Conservation (phyloP, 1,139 yeast genomes). For the Meyerozyma guilliermondii region DNA sequence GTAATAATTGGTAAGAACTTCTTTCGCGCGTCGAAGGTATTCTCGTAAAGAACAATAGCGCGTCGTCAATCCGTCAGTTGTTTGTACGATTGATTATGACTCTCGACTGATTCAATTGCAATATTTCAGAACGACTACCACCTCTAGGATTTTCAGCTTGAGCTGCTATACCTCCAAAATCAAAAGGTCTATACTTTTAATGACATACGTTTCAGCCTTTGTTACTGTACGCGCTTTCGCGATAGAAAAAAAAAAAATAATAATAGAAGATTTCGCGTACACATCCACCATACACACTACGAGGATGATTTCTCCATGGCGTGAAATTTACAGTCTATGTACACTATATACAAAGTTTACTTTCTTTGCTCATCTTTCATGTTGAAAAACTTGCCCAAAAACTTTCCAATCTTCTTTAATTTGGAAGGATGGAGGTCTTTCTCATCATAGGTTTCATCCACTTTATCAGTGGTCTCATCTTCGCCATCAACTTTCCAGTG, state of each 20-base stretch:
- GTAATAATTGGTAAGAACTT: background rate
- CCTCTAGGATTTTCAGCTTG: no score
- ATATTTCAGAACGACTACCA: no score
- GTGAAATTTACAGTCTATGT: slow-evolving; percentile 1
- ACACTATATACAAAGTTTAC: slow-evolving; percentile 3
- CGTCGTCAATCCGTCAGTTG: background rate
- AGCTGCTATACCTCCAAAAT: no score
- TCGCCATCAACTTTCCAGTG: slow-evolving; percentile 46
- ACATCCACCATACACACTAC: background rate
- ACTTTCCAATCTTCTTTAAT: slow-evolving; percentile 56
- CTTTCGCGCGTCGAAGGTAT: background rate
- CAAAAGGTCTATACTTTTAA: background rate
- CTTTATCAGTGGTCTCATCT: slow-evolving; percentile 11
- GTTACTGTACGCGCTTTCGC: background rate
- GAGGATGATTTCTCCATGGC: background rate
- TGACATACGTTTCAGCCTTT: background rate
- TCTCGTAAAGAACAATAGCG: background rate
- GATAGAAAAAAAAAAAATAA: no score
- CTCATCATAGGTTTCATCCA: slow-evolving; percentile 24
- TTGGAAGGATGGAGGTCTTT: slow-evolving; percentile 53
- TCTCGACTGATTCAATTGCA: no score
- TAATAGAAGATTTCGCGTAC: background rate
- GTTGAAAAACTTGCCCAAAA: slow-evolving; percentile 60
- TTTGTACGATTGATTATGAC: no score
- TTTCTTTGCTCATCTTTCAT: slow-evolving; percentile 27